Evolutionary conservation across 2,329 filamentous ascomycete species (phyloP).

Genomic region (Calonectria hongkongensis): DNA sequence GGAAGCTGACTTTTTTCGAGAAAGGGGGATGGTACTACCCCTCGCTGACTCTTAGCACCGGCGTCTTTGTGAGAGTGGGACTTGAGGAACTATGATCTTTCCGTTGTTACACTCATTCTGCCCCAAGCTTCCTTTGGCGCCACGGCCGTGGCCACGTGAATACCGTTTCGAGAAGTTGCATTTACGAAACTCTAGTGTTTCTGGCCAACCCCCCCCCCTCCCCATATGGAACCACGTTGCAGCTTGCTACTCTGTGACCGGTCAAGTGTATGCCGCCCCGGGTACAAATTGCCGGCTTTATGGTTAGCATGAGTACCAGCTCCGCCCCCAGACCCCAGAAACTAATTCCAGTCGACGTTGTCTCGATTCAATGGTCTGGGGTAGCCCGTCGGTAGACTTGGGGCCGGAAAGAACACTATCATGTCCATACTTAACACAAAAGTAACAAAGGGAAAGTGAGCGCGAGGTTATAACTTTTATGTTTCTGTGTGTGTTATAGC

Average conservation of each 20-base stretch:
- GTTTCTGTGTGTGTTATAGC: too few species aligned
- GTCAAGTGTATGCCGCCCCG: conserved; percentile 7
- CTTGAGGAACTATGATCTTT: background rate
- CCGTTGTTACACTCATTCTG: background rate
- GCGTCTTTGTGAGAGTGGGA: background rate
- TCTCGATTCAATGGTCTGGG: background rate
- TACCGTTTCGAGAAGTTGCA: background rate
- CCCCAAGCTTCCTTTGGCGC: background rate
- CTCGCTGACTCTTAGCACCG: background rate
- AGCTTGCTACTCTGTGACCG: background rate
- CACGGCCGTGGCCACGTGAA: background rate
- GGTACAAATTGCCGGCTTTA: background rate
- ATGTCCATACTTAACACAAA: background rate
- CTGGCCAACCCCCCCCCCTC: background rate
- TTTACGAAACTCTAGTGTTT: background rate
- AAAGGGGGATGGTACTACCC: background rate
- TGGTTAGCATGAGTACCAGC: background rate
- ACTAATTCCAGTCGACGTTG: background rate
- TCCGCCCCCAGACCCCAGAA: too few species aligned
- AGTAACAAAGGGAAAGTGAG: too few species aligned
- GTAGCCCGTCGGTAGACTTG: background rate
- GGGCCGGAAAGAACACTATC: background rate
- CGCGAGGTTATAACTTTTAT: too few species aligned
- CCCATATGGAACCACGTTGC: conserved; percentile 11
- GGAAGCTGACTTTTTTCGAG: background rate